Conservation (phyloP, 768 basidiomycete species). For the Russula olivacea region DNA sequence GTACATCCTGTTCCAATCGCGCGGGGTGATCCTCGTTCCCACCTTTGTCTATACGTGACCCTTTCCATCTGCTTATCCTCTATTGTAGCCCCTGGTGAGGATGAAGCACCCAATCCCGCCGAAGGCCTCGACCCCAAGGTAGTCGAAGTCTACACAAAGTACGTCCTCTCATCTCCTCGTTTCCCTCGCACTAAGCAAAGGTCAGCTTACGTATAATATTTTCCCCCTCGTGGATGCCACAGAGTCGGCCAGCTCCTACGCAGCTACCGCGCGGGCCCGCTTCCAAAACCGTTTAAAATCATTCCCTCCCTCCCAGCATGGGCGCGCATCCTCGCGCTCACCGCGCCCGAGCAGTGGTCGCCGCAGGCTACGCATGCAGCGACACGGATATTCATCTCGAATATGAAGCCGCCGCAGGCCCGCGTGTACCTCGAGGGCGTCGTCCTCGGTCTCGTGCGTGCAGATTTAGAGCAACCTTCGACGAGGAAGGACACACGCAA, state of each 20-base stretch:
- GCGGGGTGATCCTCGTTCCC: no score
- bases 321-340: constrained; percentile 92
- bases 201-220: neutral
- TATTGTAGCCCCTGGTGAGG: constrained; percentile 46
- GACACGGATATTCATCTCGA: constrained; percentile 92
- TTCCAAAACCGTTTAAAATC: constrained; percentile 97
- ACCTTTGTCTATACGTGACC: neutral
- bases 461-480: constrained; percentile 60
- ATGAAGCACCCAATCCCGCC: constrained; percentile 59
- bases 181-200: neutral
- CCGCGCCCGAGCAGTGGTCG: constrained; percentile 89
- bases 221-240: constrained; percentile 2
- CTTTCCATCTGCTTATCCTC: constrained; percentile 10
- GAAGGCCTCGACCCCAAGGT: constrained; percentile 88
- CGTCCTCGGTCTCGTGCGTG: constrained; percentile 80
- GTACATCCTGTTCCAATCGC: no score
- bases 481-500: constrained; percentile 57
- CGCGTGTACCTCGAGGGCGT: constrained; percentile 91
- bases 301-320: constrained; percentile 93
- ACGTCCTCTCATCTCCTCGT: constrained; percentile 27
- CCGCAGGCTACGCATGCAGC: constrained; percentile 93
- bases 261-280: constrained; percentile 87
- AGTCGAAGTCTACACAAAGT: constrained; percentile 92
- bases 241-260: constrained; percentile 84
- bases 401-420: constrained; percentile 92